Base-by-base conservation (phyloP, 2,329 filamentous ascomycete genomes). In the Microdochium nivale region DNA sequence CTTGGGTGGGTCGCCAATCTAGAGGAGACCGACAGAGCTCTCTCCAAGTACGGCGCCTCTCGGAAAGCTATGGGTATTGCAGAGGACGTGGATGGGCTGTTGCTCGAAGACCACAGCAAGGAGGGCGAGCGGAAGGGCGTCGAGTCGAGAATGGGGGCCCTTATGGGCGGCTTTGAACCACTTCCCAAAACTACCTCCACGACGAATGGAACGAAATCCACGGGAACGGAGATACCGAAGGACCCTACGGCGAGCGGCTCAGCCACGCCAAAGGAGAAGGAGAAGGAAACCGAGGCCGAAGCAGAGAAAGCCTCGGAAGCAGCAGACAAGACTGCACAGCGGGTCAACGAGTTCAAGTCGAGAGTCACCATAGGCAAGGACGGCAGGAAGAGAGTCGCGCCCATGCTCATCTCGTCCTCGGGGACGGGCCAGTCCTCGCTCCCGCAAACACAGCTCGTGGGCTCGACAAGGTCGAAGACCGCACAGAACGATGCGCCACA, bases 281-380 rank as follows among this genome's bases (percentile, higher is more conserved):
- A 61, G 1, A 66, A 68, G 47, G 64, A 68, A 32, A 66, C 67
- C 23, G 68, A 70, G 48, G 67, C 67, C 23, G 68, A 70, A 47
- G 62, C 64, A 10, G 57, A 61, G 35, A 53, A 62, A 2, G 66
- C 68, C 3, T 71, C 77, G 49, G 78, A 81, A 57, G 69, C 67
- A 9, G 73, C 73, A 1, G 76, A 80, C 56, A 80, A 82, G 64
- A 65, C 72, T 3, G 77, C 73, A 1, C 73, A 80, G 54, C 70
- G 78, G 53, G 75, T 81, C 61, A 76, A 72, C 55, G 74, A 75
- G 60, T 70, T 97, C 56, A 97, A 97, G 69, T 89, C 92, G 55
- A 81, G 94, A 50, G 91, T 97, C 3, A 96, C 92, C 0, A 86
- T 96, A 54, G 95, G 90, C 0, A 97, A 96, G 66, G 92, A 99